Conservation (phyloP, 768 basidiomycete species). For the Mycena leptocephala region DNA sequence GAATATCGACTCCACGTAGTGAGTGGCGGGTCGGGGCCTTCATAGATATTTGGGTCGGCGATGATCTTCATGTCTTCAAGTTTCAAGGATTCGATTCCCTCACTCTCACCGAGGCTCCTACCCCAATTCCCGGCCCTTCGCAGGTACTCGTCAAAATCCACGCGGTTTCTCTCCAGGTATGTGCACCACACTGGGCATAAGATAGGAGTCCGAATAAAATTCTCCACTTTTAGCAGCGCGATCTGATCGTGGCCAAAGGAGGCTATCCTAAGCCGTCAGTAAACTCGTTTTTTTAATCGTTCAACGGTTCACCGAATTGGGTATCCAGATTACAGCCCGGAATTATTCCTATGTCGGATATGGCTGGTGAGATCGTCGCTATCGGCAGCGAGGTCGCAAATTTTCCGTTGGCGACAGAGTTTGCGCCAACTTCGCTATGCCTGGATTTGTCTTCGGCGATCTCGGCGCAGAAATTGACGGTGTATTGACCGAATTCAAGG, state of each 20-base stretch:
- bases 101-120: constrained; percentile 20
- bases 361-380: constrained; percentile 36
- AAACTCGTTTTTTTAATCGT: not conserved
- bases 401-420: constrained; percentile 37
- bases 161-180: constrained; percentile 56
- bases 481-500: constrained; percentile 54
- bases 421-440: constrained; percentile 53
- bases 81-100: constrained; percentile 26
- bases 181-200: not conserved
- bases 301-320: not conserved
- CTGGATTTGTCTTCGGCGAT: constrained; percentile 55
- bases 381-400: constrained; percentile 13
- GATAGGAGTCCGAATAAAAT: not conserved
- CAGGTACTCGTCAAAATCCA: constrained; percentile 60
- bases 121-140: constrained; percentile 46
- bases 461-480: constrained; percentile 53
- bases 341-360: constrained; percentile 53
- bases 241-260: constrained; percentile 51
- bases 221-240: constrained; percentile 46
- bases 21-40: not conserved
- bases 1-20: constrained; percentile 27
- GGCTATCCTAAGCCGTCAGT: constrained; percentile 12
- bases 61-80: not conserved
- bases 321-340: constrained; percentile 37
- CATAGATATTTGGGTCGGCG: too few relatives aligned